A percentile compares a stretch with the other conserved stretches of the same genome.
These are phyloP conservation scores for Neurospora sp. DNA, from an alignment of 495 filamentous ascomycete genomes.

Conservation along the genomic window DNA sequence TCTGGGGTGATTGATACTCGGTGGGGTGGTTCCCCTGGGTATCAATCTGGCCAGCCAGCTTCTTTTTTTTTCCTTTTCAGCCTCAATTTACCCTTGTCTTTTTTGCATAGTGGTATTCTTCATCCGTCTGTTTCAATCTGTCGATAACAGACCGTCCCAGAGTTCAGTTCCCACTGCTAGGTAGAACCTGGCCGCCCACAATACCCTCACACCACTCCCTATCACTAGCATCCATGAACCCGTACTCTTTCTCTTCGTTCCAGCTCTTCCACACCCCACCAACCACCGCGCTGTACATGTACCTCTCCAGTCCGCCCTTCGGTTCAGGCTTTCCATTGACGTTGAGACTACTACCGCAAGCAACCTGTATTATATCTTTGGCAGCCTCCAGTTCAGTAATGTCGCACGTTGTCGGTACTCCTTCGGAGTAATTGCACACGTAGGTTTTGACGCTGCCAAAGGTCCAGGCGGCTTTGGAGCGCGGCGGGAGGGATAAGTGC, in stretches of 20 bases:
- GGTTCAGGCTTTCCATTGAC: not conserved
- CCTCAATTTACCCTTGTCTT: not conserved
- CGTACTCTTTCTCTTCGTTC: not conserved
- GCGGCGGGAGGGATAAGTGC: not conserved
- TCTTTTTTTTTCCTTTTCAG: not conserved
- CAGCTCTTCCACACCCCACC: not conserved
- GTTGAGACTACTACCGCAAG: not conserved
- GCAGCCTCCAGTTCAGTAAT: not conserved
- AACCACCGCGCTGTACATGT: not conserved
- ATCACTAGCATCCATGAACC: not conserved
- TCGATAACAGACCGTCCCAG: not conserved
- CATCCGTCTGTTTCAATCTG: not conserved
- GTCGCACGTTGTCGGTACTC: not conserved
- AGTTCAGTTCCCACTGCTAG: not conserved
- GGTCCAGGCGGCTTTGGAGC: not conserved
- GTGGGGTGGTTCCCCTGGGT: not conserved
- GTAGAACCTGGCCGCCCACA: not conserved
- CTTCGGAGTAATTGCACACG: not conserved
- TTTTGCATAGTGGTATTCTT: not conserved
- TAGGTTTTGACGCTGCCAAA: not conserved
- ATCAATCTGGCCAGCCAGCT: not conserved
- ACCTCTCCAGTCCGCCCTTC: not conserved
- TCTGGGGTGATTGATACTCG: not conserved
- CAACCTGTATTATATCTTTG: not conserved
- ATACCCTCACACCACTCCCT: not conserved